Base-by-base conservation (phyloP, 257 asterid species). In the Leptodermis oblonga region DNA sequence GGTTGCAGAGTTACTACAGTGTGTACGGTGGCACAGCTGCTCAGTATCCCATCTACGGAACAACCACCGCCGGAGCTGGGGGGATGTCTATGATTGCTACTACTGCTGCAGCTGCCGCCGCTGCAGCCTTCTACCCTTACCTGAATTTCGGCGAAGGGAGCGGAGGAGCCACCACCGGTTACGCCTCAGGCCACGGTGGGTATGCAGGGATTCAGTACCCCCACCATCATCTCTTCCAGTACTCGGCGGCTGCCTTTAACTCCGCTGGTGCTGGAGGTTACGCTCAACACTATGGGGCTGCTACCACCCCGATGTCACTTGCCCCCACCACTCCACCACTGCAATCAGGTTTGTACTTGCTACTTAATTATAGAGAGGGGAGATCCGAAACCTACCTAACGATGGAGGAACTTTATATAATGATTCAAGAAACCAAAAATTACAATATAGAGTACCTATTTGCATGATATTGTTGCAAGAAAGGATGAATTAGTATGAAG, bases 121-220 rank as follows among this genome's bases (percentile, higher is more conserved):
- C 88, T 0, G 86, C 83, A 10, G 81, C 82, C 39, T 89, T 83
- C 80, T 87, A 92, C 81, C 96, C 97, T 13, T 92, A 85, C 73
- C 76, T 92, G 80, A 92, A 87, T 73, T 80, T 84, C 37, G 86
- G 84, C 1, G 97, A 87, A 77, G 92, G 87, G 17, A 70, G 46
- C 5, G 86, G 86, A 71, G 83, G 85, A 64, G 81, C 85, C 14
- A 76, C 87, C 33, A 70, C 87, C 6, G 79, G 83, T 75, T 87
- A 87, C 72, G 73, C 92, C 2, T 76, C 83, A 59, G 75, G 70
- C 80, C 92, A 85, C 65, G 85, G 28, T 33, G 65, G 82, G 33
- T 84, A 86, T 18, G 94, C 94, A 12, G 91, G 96, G 8, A 68
- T 86, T 63, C 96, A 89, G 60, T 89, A 87, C 77, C 96, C 96